Percentiles rank a stretch among this genome's conserved stretches.
Evolutionary conservation across 345 rosid species (phyloP).

Genomic region (Citrus unshiu): DNA sequence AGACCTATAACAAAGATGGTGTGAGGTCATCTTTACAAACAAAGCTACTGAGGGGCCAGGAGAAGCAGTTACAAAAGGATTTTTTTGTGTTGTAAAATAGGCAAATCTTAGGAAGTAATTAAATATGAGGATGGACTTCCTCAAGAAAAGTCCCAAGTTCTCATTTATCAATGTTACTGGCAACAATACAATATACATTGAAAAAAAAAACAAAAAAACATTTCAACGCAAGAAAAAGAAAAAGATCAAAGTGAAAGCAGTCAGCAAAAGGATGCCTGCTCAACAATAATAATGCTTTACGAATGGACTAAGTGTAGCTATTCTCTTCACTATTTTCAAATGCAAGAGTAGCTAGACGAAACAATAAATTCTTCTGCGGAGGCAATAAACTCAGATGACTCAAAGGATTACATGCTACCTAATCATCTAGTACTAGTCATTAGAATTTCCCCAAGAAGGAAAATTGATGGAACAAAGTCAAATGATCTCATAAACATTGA

Average conservation of each 20-base stretch:
- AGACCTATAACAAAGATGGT: not conserved
- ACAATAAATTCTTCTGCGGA: not conserved
- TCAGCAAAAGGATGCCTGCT: not conserved
- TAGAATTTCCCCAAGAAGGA: not conserved
- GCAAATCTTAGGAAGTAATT: not conserved
- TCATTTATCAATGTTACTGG: not conserved
- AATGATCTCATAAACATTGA: constrained; percentile 4
- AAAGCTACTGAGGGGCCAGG: not conserved
- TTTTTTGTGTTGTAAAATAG: not conserved
- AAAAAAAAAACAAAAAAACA: no score
- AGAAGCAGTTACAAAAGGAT: constrained; percentile 14
- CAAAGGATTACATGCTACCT: not conserved
- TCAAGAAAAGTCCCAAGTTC: not conserved
- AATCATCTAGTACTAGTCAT: not conserved
- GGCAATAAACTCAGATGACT: not conserved
- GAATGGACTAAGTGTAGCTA: not conserved
- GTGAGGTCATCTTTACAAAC: not conserved
- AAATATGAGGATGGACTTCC: not conserved
- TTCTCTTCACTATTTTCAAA: not conserved
- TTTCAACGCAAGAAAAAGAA: not conserved
- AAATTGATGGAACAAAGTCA: constrained; percentile 24
- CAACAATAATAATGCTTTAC: not conserved
- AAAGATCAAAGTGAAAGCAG: not conserved
- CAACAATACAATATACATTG: not conserved
- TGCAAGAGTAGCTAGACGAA: not conserved